These are phyloP conservation scores for Exophiala sp. DNA, from an alignment of 2,329 filamentous ascomycete species.

Conservation along the genomic window DNA sequence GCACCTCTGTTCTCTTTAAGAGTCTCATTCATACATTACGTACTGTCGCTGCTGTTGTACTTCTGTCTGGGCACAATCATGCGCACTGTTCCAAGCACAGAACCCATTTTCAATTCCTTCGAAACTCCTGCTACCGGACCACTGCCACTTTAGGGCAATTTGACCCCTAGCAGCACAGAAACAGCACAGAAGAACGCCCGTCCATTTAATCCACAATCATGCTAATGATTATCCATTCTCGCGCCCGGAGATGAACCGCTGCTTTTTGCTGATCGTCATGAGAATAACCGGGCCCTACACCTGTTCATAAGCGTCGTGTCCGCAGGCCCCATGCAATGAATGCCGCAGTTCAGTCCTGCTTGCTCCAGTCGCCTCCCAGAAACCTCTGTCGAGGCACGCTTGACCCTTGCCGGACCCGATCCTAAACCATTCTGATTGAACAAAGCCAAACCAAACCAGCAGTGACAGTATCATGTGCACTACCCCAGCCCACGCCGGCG, in stretches of 20 bases:
- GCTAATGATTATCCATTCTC: not conserved
- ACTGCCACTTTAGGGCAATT: not conserved
- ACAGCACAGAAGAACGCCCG: too few species aligned
- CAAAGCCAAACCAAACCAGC: not conserved
- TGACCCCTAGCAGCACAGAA: too few species aligned
- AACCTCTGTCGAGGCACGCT: not conserved
- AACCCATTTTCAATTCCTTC: not conserved
- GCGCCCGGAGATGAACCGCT: not conserved
- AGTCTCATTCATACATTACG: conserved; percentile 2
- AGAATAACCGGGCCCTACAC: not conserved
- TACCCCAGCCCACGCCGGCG: not conserved
- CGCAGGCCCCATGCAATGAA: too few species aligned
- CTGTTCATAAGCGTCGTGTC: not conserved
- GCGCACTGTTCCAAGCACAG: too few species aligned
- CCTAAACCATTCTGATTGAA: not conserved
- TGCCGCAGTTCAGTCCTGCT: too few species aligned
- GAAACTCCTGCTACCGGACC: not conserved
- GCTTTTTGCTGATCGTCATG: not conserved
- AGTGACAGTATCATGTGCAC: not conserved
- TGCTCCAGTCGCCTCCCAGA: not conserved
- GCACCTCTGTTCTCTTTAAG: not conserved
- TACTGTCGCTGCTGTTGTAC: not conserved
- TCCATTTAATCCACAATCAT: not conserved
- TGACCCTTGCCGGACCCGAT: not conserved
- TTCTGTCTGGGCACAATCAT: not conserved